These are phyloP conservation scores for Begonia fuchsioides DNA, from an alignment of 306 rosid species.

Conservation along the genomic window DNA sequence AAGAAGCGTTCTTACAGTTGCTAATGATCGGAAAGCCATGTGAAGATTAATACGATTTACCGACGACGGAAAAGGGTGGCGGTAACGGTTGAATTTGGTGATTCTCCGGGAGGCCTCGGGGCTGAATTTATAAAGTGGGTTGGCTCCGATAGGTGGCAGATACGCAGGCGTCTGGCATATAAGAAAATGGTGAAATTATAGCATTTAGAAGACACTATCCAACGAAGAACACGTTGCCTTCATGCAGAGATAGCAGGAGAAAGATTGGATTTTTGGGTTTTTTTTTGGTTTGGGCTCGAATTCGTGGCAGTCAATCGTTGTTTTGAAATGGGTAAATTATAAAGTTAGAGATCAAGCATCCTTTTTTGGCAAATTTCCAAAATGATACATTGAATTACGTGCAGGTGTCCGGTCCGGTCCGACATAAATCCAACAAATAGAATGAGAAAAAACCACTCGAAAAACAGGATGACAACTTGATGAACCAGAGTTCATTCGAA, in stretches of 20 bases:
- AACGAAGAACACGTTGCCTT: background rate
- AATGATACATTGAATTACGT: too few species aligned
- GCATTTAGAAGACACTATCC: too few species aligned
- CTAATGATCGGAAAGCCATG: background rate
- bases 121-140: background rate
- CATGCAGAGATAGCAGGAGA: background rate
- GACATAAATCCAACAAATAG: too few species aligned
- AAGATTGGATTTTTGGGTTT: background rate
- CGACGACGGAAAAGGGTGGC: background rate
- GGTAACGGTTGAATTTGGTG: background rate
- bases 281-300: too few species aligned
- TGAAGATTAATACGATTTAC: background rate
- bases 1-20: background rate
- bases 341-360: too few species aligned
- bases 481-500: slow-evolving; percentile 6
- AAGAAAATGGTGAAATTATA: too few species aligned
- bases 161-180: background rate
- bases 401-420: too few species aligned
- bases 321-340: too few species aligned
- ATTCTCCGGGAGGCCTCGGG: background rate
- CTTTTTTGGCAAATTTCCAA: too few species aligned
- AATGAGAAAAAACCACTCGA: background rate
- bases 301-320: too few species aligned
- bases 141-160: background rate
- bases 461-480: too few species aligned